Base-by-base conservation (phyloP, 176 grass and related monocot species). In the Thalia dealbata region DNA sequence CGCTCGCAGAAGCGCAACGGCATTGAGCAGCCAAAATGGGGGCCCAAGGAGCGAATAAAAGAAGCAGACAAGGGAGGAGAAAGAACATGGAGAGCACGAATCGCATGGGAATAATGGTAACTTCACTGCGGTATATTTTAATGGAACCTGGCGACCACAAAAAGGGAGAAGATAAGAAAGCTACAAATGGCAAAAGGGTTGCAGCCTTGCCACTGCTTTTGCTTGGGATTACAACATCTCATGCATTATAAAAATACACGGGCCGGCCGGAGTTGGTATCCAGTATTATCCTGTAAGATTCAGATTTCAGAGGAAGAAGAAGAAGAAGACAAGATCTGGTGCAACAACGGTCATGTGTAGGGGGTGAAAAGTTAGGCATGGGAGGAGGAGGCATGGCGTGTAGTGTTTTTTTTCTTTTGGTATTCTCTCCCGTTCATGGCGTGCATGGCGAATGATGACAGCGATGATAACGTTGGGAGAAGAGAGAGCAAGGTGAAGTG, bases 81-180 rank as follows among this genome's bases (percentile, higher is more conserved):
- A 7, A 58, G 54, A 58, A 58, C 54, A 58, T 58, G 54, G 14
- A 58, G 54, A 21, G 3, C 54, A 58, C 54, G 6, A 19, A n/a
- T 14, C n/a, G 54, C 54, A n/a, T 58, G 54, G 54, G 54, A 58
- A 58, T 58, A 58, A 58, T 58, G 54, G 54, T 58, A 58, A 58
- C 18, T 58, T 58, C 16, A 7, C 3, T n/a, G 21, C 54, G 0
- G 18, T n/a, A 58, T 7, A n/a, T 7, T n/a, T 18, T 6, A n/a
- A n/a, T 58, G 54, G 7, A 58, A 22, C 18, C 18, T 3, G 54
- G 19, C n/a, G n/a, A n/a, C 21, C 19, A 3, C 19, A 58, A 58
- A 7, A 7, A 21, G 21, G 18, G 54, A 7, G 14, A 3, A n/a
- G 54, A 48, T 48, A 9, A 48, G 45, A 48, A 48, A 4, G 45